phyloP scores from a whole-genome alignment of 257 asterid genomes.

The Coffea eugenioides region DNA sequence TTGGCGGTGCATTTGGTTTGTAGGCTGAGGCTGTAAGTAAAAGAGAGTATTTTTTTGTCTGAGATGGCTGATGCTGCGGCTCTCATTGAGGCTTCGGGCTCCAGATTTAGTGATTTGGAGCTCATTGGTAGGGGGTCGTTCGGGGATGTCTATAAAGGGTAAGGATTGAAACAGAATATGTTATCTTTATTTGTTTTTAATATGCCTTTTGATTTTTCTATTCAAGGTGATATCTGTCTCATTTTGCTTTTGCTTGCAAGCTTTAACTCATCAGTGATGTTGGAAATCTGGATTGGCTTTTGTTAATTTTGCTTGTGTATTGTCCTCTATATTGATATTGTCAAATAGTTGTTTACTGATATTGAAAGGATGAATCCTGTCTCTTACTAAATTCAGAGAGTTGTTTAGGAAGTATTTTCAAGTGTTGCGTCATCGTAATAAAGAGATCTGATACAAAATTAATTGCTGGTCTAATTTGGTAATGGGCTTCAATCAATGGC shows the following conservation, averaged over 20 bases:
- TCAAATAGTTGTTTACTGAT: background rate
- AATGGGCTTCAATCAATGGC: background rate
- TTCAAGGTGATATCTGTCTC: slow-evolving; percentile 5
- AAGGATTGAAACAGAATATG: slow-evolving; percentile 17
- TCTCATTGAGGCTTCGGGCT: slow-evolving; percentile 77
- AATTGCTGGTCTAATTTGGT: background rate
- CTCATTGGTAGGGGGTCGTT: slow-evolving; percentile 97
- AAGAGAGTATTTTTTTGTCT: background rate
- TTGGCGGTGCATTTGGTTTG: slow-evolving; percentile 1
- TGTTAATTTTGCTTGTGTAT: background rate
- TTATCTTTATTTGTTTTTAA: background rate
- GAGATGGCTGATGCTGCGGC: slow-evolving; percentile 76
- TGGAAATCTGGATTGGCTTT: background rate
- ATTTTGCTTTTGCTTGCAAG: background rate
- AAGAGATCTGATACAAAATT: background rate
- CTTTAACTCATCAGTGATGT: background rate
- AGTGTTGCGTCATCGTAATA: background rate
- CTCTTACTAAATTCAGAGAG: background rate
- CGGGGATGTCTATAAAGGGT: slow-evolving; percentile 98
- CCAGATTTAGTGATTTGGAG: slow-evolving; percentile 86
- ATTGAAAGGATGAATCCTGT: background rate
- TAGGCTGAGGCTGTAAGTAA: slow-evolving; percentile 12
- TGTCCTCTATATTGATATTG: background rate
- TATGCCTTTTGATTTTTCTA: slow-evolving; percentile 4
- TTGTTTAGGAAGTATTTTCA: background rate